Base-by-base conservation (phyloP, 441 rosid genomes). In the Jatropha multifida region DNA sequence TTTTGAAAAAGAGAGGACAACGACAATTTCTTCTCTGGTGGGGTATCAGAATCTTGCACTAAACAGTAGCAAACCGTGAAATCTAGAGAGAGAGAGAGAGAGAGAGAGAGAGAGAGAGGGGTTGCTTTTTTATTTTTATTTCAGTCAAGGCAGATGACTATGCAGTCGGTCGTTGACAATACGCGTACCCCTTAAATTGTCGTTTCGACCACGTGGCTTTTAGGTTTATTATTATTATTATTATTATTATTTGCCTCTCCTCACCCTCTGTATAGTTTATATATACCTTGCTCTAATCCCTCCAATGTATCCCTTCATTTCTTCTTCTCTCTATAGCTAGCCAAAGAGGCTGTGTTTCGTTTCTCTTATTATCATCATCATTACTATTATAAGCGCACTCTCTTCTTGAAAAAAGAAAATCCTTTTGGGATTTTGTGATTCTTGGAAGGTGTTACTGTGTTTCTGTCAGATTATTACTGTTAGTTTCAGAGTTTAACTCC, bases 371-470 rank as follows among this genome's bases (percentile, higher is more conserved):
- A 32, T 32, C 32, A 32, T 32, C 32, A 32, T 32, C 32, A 32
- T 32, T 44, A 44, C 2, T 42, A 65, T 58, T 20, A 58, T 15
- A 73, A 46, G 42, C 74, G 42, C 40, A 54, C 72, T 37, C 51
- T 69, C 51, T 32, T 65, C 62, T 76, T 38, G 46, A 20, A 4
- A 23, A 26, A 38, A 2, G 42, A 11, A 14, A 64, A 72, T 69
- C 72, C 38, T 49, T 73, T 63, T 82, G 79, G 84, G 85, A 44
- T 70, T 67, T 69, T 71, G 78, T 67, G 66, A 74, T 17, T 76
- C 69, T 81, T 62, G 80, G 72, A 63, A 73, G 41, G 76, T 71
- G 77, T 77, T 75, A 40, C 64, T 59, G 62, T 66, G 40, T 13
- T 15, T 51, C 55, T 51, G 51, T 54, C 64, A 40, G 3, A 6